Evolutionary conservation across 1,284 basidiomycete genomes (phyloP).

Genomic region (Termitomyces sp.): DNA sequence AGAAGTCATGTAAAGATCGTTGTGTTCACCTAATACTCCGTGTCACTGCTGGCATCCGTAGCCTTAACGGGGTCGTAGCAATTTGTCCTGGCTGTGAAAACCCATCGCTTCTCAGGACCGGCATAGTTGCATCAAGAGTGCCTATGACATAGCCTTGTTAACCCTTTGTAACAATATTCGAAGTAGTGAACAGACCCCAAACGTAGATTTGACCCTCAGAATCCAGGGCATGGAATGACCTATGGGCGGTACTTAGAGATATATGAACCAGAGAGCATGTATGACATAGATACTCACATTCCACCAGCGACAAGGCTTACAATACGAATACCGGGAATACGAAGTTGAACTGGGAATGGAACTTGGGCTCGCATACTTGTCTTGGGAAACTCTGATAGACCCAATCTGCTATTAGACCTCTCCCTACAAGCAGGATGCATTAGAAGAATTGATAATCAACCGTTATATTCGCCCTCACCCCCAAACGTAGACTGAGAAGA

Average conservation of each 20-base stretch:
- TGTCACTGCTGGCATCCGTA: constrained; percentile 52
- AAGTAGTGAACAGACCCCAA: constrained; percentile 58
- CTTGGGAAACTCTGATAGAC: constrained; percentile 36
- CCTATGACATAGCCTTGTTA: constrained; percentile 34
- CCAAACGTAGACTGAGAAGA: constrained; percentile 64
- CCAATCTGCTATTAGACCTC: constrained; percentile 54
- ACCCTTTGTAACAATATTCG: constrained; percentile 2
- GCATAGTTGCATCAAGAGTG: constrained; percentile 49
- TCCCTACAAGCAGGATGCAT: constrained; percentile 37
- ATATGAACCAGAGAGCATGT: not conserved
- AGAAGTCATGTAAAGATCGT: not conserved
- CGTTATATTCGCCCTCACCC: constrained; percentile 49
- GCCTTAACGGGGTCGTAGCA: constrained; percentile 47
- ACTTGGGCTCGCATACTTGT: constrained; percentile 36
- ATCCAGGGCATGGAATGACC: constrained; percentile 80
- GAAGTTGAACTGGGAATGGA: constrained; percentile 58
- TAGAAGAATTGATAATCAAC: not conserved
- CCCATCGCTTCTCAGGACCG: constrained; percentile 44
- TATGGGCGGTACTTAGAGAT: constrained; percentile 22
- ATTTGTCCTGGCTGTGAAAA: constrained; percentile 49
- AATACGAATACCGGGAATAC: constrained; percentile 55
- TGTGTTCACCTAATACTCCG: constrained; percentile 55
- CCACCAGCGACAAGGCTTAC: constrained; percentile 76
- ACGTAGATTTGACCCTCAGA: constrained; percentile 69
- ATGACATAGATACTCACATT: constrained; percentile 46